Evolutionary conservation across 1,284 basidiomycete genomes (phyloP), one percentile per base, ranked within the genome.

Genomic region (Cryptococcus depauperatus): DNA sequence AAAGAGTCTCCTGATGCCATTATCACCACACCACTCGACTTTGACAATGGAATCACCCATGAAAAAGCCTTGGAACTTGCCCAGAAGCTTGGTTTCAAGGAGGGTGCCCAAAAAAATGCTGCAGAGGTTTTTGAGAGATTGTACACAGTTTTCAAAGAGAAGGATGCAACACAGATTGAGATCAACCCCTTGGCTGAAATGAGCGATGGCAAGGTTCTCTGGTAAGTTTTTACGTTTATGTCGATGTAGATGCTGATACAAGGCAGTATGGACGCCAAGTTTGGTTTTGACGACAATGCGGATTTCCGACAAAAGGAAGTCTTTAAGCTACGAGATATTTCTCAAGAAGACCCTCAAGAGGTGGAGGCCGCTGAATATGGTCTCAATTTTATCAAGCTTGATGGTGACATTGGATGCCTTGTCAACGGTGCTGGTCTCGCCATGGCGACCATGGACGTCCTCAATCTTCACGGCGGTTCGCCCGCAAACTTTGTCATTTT

Each of bases 401-500:
- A 99, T 67, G 95, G 95, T 30, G 88, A 82, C 74, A 85, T 99
- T 55, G 95, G 95, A 34, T 99, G 95, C 73, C 77, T 99, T 48
- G 95, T 99, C 56, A 99, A 99, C 68, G 95, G 95, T 62, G 95
- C 95, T 49, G 95, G 95, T 69, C 77, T 99, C 50, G 95, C 95
- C 44, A 99, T 99, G 95, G 95, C 95, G 25, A 99, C 95, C 44
- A 98, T 99, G 92, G 95, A 99, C 66, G 93, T 98, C 28, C 78
- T 99, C 47, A 83, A 92, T 51, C 77, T 96, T 48, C 87, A 95
- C 67, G 92, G 93, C 46, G 91, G 91, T 51, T 84, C 91, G 64
- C 95, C 95, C 9, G 95, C 95, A 53, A 98, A 98, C 74, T 98
- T 72, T 58, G 61, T 68, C 42, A 54, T 61, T 41, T 19, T 11